A percentile compares a stretch with the other conserved stretches of the same genome.
Conservation (phyloP, 2,329 filamentous ascomycete genomes). For the Fusarium torreyae region DNA sequence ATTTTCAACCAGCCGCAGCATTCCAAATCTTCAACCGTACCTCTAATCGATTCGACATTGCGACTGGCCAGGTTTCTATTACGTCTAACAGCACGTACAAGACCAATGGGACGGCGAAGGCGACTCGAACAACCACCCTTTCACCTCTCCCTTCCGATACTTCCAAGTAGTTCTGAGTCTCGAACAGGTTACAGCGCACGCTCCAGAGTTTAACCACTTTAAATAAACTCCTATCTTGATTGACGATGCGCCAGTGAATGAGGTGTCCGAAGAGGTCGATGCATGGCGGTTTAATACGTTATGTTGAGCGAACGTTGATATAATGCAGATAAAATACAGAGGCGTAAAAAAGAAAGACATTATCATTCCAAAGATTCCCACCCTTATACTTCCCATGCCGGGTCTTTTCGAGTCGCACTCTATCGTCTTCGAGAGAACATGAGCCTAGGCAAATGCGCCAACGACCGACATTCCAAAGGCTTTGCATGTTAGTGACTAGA, state of each 20-base stretch:
- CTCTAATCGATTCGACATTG: constrained; percentile 21
- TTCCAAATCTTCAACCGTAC: constrained; percentile 28
- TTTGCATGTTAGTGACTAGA: constrained; percentile 10
- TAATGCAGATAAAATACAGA: too few species aligned
- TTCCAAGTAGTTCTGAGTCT: neutral
- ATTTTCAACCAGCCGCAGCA: constrained; percentile 19
- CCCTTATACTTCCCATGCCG: too few species aligned
- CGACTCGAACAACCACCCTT: constrained; percentile 16
- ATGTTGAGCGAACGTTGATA: too few species aligned
- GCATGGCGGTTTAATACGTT: too few species aligned
- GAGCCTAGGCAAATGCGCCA: constrained; percentile 35
- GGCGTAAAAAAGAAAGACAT: neutral
- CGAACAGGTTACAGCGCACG: too few species aligned
- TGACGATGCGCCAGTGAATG: neutral
- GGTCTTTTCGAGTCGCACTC: neutral
- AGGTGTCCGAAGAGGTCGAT: too few species aligned
- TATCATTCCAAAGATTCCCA: neutral
- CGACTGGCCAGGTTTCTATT: constrained; percentile 13
- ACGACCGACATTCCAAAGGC: constrained; percentile 41
- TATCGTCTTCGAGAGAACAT: constrained; percentile 2
- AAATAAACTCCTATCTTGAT: neutral
- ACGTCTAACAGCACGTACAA: constrained; percentile 5
- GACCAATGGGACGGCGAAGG: constrained; percentile 18
- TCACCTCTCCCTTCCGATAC: constrained; percentile 12
- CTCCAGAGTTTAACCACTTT: neutral